These are phyloP conservation scores for Lentinula guzmanii DNA, from an alignment of 768 basidiomycete species.

Conservation along the genomic window DNA sequence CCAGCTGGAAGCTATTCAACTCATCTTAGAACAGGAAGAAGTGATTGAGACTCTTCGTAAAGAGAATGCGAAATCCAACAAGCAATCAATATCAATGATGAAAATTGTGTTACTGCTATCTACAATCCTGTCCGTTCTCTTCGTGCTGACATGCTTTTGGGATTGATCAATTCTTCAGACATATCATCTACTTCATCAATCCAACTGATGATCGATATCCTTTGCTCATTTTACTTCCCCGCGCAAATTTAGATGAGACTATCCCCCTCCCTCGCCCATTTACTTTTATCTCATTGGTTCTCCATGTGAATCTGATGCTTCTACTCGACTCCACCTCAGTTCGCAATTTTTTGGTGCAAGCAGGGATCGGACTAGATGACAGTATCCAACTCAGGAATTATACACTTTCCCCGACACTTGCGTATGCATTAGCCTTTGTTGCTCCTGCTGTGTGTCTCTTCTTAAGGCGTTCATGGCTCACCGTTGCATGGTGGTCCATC, in stretches of 20 bases:
- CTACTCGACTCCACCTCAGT: constrained; percentile 34
- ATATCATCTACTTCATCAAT: constrained; percentile 40
- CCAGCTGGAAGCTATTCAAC: not conserved
- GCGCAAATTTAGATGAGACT: constrained; percentile 12
- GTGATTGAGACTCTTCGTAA: constrained; percentile 42
- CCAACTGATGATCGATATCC: constrained; percentile 36
- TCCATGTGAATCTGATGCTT: constrained; percentile 45
- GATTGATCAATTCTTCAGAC: constrained; percentile 24
- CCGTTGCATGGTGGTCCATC: constrained; percentile 46
- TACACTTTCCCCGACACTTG: constrained; percentile 23
- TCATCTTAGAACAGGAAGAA: constrained; percentile 52
- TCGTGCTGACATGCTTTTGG: not conserved
- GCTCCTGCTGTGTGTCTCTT: constrained; percentile 45
- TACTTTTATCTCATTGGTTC: constrained; percentile 39
- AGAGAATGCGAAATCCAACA: constrained; percentile 37
- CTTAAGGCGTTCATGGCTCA: constrained; percentile 45
- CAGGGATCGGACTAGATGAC: constrained; percentile 7
- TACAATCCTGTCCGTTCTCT: constrained; percentile 34
- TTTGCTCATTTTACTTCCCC: constrained; percentile 36
- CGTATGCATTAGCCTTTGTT: constrained; percentile 36
- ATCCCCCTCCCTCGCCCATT: constrained; percentile 42
- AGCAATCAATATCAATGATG: constrained; percentile 31
- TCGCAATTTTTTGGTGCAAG: constrained; percentile 19
- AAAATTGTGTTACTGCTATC: constrained; percentile 40
- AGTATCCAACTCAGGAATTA: constrained; percentile 28